phyloP scores from a whole-genome alignment of 768 basidiomycete species.

The Gloeopeniophorella convolvens region DNA sequence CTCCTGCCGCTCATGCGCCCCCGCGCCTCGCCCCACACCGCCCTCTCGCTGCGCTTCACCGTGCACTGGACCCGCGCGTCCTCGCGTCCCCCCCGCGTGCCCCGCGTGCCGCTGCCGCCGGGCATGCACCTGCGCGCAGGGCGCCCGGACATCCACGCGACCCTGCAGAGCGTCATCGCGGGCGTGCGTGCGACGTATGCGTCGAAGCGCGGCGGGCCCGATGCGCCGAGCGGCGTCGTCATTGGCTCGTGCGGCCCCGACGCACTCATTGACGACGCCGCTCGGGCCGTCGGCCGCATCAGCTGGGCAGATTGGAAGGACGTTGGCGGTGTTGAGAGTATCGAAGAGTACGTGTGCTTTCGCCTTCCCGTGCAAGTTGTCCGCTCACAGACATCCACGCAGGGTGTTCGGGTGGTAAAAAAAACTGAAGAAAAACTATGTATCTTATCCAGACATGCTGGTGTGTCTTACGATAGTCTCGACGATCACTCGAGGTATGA shows the following conservation, averaged over 20 bases:
- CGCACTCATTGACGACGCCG: slow-evolving; percentile 33
- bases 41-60: slow-evolving; percentile 33
- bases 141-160: slow-evolving; percentile 24
- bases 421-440: too few relatives aligned
- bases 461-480: too few relatives aligned
- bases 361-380: neutral
- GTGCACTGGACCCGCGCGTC: slow-evolving; percentile 41
- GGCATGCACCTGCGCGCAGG: slow-evolving; percentile 28
- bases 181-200: slow-evolving; percentile 20
- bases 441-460: too few relatives aligned
- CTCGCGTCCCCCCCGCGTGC: slow-evolving; percentile 18
- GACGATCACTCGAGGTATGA: too few relatives aligned
- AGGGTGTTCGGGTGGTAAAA: slow-evolving; percentile 10
- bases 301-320: slow-evolving; percentile 25
- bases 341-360: slow-evolving; percentile 18
- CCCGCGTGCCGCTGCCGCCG: slow-evolving; percentile 21
- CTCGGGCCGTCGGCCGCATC: slow-evolving; percentile 31
- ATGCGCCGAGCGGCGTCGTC: slow-evolving; percentile 29
- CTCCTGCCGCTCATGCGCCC: slow-evolving; percentile 34
- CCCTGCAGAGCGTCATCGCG: slow-evolving; percentile 24
- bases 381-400: neutral
- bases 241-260: slow-evolving; percentile 40
- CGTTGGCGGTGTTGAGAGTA: slow-evolving; percentile 20
- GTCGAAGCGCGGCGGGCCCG: slow-evolving; percentile 6
- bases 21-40: slow-evolving; percentile 22